These are phyloP conservation scores for Mycosarcoma mackinlayi DNA, from an alignment of 1,284 basidiomycete species.

Conservation along the genomic window DNA sequence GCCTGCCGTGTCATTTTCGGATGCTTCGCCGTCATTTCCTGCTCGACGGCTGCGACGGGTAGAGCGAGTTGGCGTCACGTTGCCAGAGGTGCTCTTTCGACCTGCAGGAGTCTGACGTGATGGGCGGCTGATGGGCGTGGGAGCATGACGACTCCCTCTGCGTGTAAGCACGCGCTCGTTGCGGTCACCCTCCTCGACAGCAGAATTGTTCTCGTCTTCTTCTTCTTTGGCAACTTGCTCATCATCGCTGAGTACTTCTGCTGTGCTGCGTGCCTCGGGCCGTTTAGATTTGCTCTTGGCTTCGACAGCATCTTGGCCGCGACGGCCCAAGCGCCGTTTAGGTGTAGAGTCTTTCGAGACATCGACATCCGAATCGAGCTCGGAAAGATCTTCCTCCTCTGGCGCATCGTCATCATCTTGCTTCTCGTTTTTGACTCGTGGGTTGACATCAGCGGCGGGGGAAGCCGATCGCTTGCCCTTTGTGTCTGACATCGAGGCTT, in stretches of 20 bases:
- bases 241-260: constrained; percentile 27
- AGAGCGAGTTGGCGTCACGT: constrained; percentile 36
- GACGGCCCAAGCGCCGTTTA: constrained; percentile 27
- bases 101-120: constrained; percentile 6
- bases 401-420: constrained; percentile 7
- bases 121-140: constrained; percentile 11
- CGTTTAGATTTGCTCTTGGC: constrained; percentile 18
- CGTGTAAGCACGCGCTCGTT: constrained; percentile 37
- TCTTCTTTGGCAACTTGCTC: constrained; percentile 13
- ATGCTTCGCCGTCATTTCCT: constrained; percentile 23
- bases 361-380: constrained; percentile 37
- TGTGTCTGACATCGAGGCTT: constrained; percentile 5
- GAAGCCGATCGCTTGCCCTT: constrained; percentile 21
- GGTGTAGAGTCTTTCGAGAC: constrained; percentile 25
- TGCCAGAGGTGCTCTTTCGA: constrained; percentile 38
- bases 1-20: constrained; percentile 24
- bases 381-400: constrained; percentile 37
- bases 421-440: constrained; percentile 8
- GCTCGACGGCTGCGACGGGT: constrained; percentile 35
- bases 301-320: constrained; percentile 18
- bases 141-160: constrained; percentile 33
- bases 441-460: constrained; percentile 2
- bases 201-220: constrained; percentile 25
- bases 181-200: constrained; percentile 57
- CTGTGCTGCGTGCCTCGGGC: constrained; percentile 27